Conservation (phyloP, 2,329 filamentous ascomycete species). For the Pseudophaeomoniella oleicola region DNA sequence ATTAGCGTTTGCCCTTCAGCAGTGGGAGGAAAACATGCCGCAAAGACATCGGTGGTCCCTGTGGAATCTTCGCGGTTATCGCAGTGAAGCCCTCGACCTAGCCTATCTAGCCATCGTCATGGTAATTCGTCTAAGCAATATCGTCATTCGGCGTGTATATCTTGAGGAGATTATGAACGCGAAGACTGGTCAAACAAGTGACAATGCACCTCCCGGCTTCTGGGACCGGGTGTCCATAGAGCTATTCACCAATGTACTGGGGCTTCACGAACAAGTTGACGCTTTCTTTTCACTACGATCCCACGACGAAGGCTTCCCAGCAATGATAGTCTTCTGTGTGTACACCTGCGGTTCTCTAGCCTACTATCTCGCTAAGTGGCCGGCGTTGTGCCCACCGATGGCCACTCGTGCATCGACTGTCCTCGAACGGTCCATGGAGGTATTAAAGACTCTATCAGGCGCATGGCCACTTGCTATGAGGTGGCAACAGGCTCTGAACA, state of each 20-base stretch:
- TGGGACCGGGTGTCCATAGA: slow-evolving; percentile 16
- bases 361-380: slow-evolving; percentile 6
- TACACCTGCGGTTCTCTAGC: slow-evolving; percentile 27
- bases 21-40: slow-evolving; percentile 16
- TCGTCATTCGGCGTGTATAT: slow-evolving; percentile 20
- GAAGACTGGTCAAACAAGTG: neutral
- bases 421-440: neutral
- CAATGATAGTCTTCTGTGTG: slow-evolving; percentile 25
- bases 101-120: slow-evolving; percentile 22
- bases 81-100: slow-evolving; percentile 19
- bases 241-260: slow-evolving; percentile 21
- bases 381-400: neutral
- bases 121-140: slow-evolving; percentile 22
- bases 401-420: neutral
- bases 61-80: slow-evolving; percentile 23
- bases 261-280: slow-evolving; percentile 22
- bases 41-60: slow-evolving; percentile 18
- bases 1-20: slow-evolving; percentile 4
- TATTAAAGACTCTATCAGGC: neutral
- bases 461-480: neutral
- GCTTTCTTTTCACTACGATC: slow-evolving; percentile 16
- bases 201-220: slow-evolving; percentile 12
- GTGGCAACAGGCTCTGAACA: neutral
- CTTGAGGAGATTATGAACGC: slow-evolving; percentile 10
- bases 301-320: slow-evolving; percentile 18